Conservation (phyloP, 768 basidiomycete species). For the Hortiboletus campestris region DNA sequence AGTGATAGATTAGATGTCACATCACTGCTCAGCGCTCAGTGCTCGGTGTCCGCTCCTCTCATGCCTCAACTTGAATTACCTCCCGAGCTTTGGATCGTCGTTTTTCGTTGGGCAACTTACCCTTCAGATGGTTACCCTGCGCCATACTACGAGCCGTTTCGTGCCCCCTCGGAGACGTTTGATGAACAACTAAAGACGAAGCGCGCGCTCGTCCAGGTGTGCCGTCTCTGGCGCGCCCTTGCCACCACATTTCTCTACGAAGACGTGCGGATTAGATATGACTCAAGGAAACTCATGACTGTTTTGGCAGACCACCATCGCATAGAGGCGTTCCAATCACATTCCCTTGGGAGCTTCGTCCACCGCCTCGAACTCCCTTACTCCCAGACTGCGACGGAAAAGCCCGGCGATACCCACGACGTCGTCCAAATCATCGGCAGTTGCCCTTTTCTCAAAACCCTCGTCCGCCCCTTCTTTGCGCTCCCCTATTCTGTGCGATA, state of each 20-base stretch:
- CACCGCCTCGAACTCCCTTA: conserved; percentile 61
- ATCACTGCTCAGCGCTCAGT: no score
- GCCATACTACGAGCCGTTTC: conserved; percentile 48
- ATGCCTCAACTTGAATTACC: conserved; percentile 33
- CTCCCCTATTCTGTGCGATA: conserved; percentile 37
- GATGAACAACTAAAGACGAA: conserved; percentile 36
- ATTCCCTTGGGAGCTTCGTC: conserved; percentile 39
- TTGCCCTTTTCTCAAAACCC: conserved; percentile 52
- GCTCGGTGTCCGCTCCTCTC: no score
- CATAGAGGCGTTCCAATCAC: conserved; percentile 13
- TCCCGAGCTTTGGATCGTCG: conserved; percentile 53
- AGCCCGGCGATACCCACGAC: conserved; percentile 26
- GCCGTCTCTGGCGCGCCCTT: conserved; percentile 53
- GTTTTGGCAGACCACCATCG: conserved; percentile 22
- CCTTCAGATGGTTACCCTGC: conserved; percentile 27
- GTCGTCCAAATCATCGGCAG: conserved; percentile 47
- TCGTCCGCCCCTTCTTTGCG: conserved; percentile 46
- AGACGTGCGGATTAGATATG: conserved; percentile 45
- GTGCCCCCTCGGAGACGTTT: conserved; percentile 29
- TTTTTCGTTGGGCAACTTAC: conserved; percentile 45
- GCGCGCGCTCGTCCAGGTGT: conserved; percentile 50
- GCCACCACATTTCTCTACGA: conserved; percentile 49
- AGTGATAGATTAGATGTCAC: neutral
- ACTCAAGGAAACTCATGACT: conserved; percentile 31
- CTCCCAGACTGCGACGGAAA: conserved; percentile 44